Base-by-base conservation (phyloP, 352 stramenopile genomes). In the Nothophytophthora sp. region DNA sequence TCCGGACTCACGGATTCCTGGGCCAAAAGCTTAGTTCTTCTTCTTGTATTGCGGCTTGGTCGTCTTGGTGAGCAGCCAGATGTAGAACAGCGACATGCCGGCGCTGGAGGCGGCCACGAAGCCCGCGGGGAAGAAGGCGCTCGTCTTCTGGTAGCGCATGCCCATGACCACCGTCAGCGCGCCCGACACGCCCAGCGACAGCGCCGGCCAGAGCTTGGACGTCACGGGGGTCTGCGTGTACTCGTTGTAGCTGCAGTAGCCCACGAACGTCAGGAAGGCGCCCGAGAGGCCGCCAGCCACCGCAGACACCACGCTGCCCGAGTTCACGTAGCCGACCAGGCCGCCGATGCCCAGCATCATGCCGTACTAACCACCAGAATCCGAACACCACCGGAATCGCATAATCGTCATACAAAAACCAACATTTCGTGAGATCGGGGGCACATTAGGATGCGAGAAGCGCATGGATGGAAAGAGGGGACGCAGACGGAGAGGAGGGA, bases 1-100 rank as follows among this genome's bases (percentile, higher is more conserved):
- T n/a, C n/a, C n/a, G n/a, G n/a, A n/a, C n/a, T n/a, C n/a, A n/a
- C n/a, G n/a, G n/a, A n/a, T 19, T 32, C n/a, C n/a, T 29, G 39
- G 34, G n/a, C 19, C 10, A 38, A 28, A 49, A 15, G 20, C 47
- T 60, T 76, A 81, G 40, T 66, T 67, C 38, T 78, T 73, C 76
- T 91, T 93, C 64, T 92, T 92, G 81, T 90, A 87, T 44, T 86
- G 72, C 24, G 81, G 73, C 67, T 94, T 94, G 56, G 41, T 71
- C 27, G 57, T 81, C 56, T 70, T 67, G 20, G 85, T 60, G 44
- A 94, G 62, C 34, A 90, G 77, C 60, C 70, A 79, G 34, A 94
- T 32, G 63, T 94, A 94, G 46, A 94, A 94, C 11, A 90, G 36
- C 43, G 78, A 78, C 84, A 94, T 94, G 29, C 55, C 79, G 8